Conservation (phyloP, 148 eudicot genomes). For the Heliosperma pusillum region DNA sequence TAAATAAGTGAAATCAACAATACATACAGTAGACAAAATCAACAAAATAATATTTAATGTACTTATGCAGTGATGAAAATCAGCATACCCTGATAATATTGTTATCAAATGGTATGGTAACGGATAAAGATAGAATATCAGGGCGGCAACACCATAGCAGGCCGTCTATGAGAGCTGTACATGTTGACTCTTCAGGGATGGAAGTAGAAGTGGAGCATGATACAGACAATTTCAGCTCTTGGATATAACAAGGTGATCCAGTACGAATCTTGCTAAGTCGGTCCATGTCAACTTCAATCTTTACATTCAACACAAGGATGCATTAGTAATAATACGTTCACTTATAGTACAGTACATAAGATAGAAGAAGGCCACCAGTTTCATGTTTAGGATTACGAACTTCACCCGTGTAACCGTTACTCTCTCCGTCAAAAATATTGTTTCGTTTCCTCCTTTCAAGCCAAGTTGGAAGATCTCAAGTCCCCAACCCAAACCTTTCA, state of each 20-base stretch:
- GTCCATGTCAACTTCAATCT: constrained; percentile 10
- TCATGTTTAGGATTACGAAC: too few species aligned
- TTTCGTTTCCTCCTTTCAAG: too few species aligned
- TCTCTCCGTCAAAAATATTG: too few species aligned
- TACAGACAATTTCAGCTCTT: constrained; percentile 16
- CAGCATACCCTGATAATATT: constrained; percentile 8
- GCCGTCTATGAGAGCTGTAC: constrained; percentile 6
- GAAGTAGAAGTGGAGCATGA: constrained; percentile 2
- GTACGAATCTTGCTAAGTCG: not conserved
- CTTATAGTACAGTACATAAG: too few species aligned
- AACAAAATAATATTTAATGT: not conserved
- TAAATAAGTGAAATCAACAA: not conserved
- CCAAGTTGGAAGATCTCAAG: too few species aligned
- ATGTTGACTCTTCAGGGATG: not conserved
- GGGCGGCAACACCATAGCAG: constrained; percentile 17
- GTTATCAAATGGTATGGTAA: not conserved
- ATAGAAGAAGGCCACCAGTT: too few species aligned
- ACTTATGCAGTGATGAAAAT: not conserved
- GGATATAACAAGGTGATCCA: not conserved
- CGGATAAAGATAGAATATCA: not conserved
- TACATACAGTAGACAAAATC: not conserved
- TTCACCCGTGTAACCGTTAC: too few species aligned
- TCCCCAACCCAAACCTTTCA: too few species aligned
- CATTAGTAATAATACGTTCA: too few species aligned
- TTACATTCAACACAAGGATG: not conserved